Evolutionary conservation across 129 eudicot genomes (phyloP).

Genomic region (Centrapalus pauciflorus): DNA sequence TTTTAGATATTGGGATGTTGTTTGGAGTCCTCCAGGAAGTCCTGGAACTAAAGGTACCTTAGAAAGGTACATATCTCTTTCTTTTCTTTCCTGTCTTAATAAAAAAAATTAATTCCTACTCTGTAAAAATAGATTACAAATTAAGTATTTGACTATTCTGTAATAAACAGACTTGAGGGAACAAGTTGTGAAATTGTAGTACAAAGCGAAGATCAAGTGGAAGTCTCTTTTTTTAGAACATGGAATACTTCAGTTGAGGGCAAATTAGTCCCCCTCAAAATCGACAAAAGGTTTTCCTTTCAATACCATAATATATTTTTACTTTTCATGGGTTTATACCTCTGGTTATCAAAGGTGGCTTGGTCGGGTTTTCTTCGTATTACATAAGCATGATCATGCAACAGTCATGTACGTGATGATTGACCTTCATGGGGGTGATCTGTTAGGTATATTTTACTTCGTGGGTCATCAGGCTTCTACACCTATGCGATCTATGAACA

Average conservation of each 20-base stretch:
- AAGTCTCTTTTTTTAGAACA: slow-evolving; percentile 54
- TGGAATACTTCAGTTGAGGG: slow-evolving; percentile 50
- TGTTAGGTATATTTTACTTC: slow-evolving; percentile 61
- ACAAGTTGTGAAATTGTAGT: slow-evolving; percentile 53
- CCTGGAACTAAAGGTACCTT: slow-evolving; percentile 24
- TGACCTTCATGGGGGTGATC: no score
- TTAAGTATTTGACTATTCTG: not conserved
- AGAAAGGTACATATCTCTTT: not conserved
- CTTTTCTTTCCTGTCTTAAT: no score
- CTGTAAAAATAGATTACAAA: not conserved
- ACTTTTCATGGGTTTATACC: no score
- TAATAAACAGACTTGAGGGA: slow-evolving; percentile 50
- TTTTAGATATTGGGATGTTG: slow-evolving; percentile 31
- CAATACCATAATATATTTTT: no score
- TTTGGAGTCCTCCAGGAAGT: slow-evolving; percentile 26
- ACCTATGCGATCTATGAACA: slow-evolving; percentile 61
- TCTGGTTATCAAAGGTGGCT: no score
- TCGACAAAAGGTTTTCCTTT: slow-evolving; percentile 95
- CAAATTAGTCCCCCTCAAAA: slow-evolving; percentile 43
- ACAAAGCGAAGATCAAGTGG: slow-evolving; percentile 66
- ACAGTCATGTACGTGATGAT: no score
- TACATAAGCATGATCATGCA: no score
- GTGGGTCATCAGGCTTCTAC: slow-evolving; percentile 64
- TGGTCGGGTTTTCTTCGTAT: no score
- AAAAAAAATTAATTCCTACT: not conserved